Base-by-base conservation (phyloP, 805 yeast species). In the Teunomyces cretensis region DNA sequence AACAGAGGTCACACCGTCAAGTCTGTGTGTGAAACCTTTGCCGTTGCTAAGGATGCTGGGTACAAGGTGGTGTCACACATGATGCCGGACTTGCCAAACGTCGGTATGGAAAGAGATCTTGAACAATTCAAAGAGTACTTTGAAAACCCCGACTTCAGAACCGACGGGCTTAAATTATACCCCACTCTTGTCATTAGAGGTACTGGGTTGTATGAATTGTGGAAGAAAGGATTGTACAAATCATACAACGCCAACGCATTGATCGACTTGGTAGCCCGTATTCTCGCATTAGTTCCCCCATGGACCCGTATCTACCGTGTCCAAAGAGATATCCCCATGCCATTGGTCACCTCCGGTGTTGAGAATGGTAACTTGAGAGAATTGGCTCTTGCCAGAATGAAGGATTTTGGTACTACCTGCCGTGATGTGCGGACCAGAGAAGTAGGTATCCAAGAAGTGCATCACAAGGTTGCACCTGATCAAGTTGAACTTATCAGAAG, bases 81-180 rank as follows among this genome's bases (percentile, higher is more conserved):
- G 99, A 94, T 94, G 99, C 99, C 99, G 12, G 99, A 94, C 73
- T 75, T 94, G 57, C 99, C 99, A 13, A 94, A 94, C 60, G 97
- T 94, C 47, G 99, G 98, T 14, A 88, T 92, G 96, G 99, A 94
- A 68, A 80, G 99, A 64, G 99, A 94, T 64, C 72, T 92, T 47
- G 96, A 90, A 60, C 99, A 94, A 69, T 94, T 94, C 62, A 81
- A 85, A 58, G 99, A 94, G 64, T 94, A 94, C 70, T 94, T 94
- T 62, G 98, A 92, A 57, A 94, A 88, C 64, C 99, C 99, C 1
- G 96, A 82, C 24, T 94, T 94, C 68, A 80, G 99, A 65, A 94
- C 99, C 2, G 99, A 94, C 63, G 99, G 99, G 30, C 76, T 94
- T 52, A 94, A 94, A 64, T 78, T 94, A 41, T 94, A 94, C 63